These are phyloP conservation scores for Davidsoniella virescens DNA, from an alignment of 2,329 filamentous ascomycete genomes.

Conservation along the genomic window DNA sequence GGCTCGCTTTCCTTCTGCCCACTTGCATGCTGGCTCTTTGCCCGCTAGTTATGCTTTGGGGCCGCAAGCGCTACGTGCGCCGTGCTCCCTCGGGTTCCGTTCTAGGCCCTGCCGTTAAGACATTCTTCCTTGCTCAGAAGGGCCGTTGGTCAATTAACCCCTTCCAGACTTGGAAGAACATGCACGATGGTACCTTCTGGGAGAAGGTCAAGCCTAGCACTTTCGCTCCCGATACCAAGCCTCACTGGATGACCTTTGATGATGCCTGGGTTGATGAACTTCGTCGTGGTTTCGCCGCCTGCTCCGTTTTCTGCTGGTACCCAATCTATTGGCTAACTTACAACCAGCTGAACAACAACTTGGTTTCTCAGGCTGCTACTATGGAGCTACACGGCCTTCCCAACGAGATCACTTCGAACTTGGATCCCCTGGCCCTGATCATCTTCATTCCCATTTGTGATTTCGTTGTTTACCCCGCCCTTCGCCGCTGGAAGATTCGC, in stretches of 20 bases:
- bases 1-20: constrained; percentile 52
- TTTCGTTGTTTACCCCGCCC: constrained; percentile 47
- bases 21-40: constrained; percentile 48
- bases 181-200: constrained; percentile 45
- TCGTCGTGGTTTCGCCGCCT: constrained; percentile 49
- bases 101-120: constrained; percentile 43
- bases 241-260: constrained; percentile 61
- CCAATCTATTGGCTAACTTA: constrained; percentile 43
- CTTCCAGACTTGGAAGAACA: constrained; percentile 37
- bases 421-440: constrained; percentile 58
- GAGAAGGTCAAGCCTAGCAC: constrained; percentile 51
- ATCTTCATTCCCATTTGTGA: constrained; percentile 60
- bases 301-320: constrained; percentile 53
- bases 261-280: constrained; percentile 68
- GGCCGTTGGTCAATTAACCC: constrained; percentile 56
- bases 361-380: constrained; percentile 45
- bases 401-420: constrained; percentile 60
- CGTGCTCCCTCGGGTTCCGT: constrained; percentile 50
- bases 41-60: constrained; percentile 44
- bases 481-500: constrained; percentile 45
- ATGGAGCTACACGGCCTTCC: constrained; percentile 55
- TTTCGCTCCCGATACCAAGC: constrained; percentile 37
- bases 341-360: constrained; percentile 38
- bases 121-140: constrained; percentile 47
- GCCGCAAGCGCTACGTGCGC: constrained; percentile 40